Percentiles rank a stretch among this genome's conserved stretches.
These are phyloP conservation scores for Sporobolomyces pararoseus DNA, from an alignment of 768 basidiomycete genomes.

Conservation along the genomic window DNA sequence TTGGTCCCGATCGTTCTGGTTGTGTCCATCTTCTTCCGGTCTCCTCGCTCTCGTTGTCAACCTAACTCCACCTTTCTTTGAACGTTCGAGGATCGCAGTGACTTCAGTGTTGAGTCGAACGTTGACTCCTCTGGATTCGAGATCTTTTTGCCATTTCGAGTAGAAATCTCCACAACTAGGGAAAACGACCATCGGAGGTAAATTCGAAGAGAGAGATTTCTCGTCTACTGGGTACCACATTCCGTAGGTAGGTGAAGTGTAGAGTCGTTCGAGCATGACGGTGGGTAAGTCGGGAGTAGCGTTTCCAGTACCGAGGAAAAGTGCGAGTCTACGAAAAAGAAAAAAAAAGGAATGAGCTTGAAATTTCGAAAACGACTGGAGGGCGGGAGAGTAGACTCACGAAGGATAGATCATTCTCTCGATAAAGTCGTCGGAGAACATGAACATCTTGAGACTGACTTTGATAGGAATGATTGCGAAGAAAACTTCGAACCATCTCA, in stretches of 20 bases:
- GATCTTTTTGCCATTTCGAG: conserved; percentile 48
- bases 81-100: conserved; percentile 45
- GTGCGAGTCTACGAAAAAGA: conserved; percentile 41
- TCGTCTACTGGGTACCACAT: conserved; percentile 53
- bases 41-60: conserved; percentile 48
- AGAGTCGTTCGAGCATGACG: conserved; percentile 53
- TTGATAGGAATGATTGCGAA: conserved; percentile 53
- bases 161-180: conserved; percentile 51
- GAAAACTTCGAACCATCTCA: conserved; percentile 51
- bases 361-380: too few relatives aligned
- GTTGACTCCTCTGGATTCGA: conserved; percentile 50
- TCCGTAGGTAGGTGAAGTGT: conserved; percentile 53
- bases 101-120: conserved; percentile 52
- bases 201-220: conserved; percentile 49
- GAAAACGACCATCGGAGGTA: conserved; percentile 54
- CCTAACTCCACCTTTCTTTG: conserved; percentile 45
- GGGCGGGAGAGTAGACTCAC: conserved; percentile 4
- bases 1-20: conserved; percentile 48
- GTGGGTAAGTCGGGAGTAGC: conserved; percentile 52
- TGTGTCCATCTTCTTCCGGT: conserved; percentile 49
- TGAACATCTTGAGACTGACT: conserved; percentile 51
- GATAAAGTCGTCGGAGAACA: conserved; percentile 51
- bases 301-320: conserved; percentile 52
- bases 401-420: conserved; percentile 50
- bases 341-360: background rate